Evolutionary conservation across 2,329 filamentous ascomycete species (phyloP).

Genomic region (Ascochyta clinopodiicola): DNA sequence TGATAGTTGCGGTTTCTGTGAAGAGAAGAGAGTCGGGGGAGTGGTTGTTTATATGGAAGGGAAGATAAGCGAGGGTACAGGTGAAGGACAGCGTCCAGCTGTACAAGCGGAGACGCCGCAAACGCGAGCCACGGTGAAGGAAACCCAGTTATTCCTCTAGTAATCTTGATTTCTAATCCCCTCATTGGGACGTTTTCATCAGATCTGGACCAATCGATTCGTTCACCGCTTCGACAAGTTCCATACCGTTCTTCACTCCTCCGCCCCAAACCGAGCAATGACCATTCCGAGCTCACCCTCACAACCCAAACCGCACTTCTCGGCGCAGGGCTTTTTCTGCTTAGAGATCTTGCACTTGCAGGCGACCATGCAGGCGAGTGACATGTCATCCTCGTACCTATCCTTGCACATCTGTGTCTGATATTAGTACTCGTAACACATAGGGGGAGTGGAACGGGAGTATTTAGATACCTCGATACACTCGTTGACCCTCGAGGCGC

Average conservation of each 20-base stretch:
- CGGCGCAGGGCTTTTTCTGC: neutral
- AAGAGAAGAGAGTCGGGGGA: neutral
- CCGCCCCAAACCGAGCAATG: neutral
- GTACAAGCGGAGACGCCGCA: neutral
- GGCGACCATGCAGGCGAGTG: neutral
- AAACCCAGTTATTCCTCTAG: neutral
- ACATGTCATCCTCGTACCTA: neutral
- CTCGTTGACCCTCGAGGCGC: neutral
- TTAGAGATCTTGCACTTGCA: neutral
- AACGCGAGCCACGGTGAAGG: neutral
- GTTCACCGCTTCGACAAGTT: neutral
- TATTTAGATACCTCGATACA: neutral
- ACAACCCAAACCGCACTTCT: neutral
- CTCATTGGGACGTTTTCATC: neutral
- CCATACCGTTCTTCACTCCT: neutral
- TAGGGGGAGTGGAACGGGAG: neutral
- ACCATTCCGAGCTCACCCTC: neutral
- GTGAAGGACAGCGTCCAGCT: neutral
- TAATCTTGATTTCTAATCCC: neutral
- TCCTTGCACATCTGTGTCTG: neutral
- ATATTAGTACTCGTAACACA: neutral
- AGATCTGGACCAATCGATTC: neutral
- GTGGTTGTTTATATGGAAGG: neutral
- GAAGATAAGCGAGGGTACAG: neutral
- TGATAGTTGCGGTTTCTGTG: neutral